These are phyloP conservation scores for Podila clonocystis DNA, from an alignment of 192 early-diverging fungal genomes.

Conservation along the genomic window DNA sequence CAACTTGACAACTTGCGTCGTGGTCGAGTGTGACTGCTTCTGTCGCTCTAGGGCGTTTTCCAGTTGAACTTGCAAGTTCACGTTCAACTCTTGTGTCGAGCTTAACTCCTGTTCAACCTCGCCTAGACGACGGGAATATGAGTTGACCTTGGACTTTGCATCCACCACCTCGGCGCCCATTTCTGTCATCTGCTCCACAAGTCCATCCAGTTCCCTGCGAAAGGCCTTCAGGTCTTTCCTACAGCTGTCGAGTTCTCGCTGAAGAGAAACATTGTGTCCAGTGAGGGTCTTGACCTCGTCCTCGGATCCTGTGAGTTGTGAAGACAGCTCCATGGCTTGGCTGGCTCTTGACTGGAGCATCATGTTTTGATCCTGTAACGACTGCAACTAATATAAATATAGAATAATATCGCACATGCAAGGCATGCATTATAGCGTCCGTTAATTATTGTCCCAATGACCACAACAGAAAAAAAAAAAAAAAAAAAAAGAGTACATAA, in stretches of 20 bases:
- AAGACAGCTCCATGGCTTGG: conserved; percentile 39
- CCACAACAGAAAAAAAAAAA: neutral
- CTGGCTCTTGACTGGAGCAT: conserved; percentile 47
- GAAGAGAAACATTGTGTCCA: conserved; percentile 58
- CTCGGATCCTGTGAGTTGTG: conserved; percentile 50
- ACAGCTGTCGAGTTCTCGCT: conserved; percentile 61
- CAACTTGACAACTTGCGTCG: conserved; percentile 63
- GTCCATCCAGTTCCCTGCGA: conserved; percentile 63
- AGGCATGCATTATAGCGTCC: neutral
- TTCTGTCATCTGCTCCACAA: conserved; percentile 65
- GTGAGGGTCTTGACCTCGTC: conserved; percentile 50
- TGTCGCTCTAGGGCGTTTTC: conserved; percentile 60
- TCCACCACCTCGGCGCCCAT: conserved; percentile 68
- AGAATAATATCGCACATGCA: neutral
- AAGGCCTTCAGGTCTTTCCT: conserved; percentile 63
- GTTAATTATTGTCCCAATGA: neutral
- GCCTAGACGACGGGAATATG: conserved; percentile 61
- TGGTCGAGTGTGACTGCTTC: conserved; percentile 62
- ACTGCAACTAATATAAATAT: conserved; percentile 32
- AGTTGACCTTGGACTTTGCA: conserved; percentile 59
- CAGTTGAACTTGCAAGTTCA: conserved; percentile 62
- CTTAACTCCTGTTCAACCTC: conserved; percentile 67
- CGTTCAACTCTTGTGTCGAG: conserved; percentile 66
- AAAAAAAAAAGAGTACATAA: too few relatives aligned
- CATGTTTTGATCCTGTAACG: conserved; percentile 54